Base-by-base conservation (phyloP, 768 basidiomycete genomes). In the Tylopilus plumbeoviolaceoides region DNA sequence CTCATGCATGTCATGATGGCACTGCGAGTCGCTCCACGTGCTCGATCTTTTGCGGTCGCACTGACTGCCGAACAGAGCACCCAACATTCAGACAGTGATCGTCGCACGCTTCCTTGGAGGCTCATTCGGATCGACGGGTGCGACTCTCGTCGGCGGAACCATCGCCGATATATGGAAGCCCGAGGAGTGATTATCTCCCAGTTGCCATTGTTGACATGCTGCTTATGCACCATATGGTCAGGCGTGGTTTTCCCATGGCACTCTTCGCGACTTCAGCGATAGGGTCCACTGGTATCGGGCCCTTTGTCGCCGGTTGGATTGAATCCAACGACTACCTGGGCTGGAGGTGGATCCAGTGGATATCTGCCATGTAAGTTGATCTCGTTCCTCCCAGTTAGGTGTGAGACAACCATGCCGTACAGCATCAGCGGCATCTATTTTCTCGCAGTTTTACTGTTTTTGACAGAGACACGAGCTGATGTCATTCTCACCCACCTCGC, bases 261-360 rank as follows among this genome's bases (percentile, higher is more conserved):
- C 63, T 87, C 1, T 95, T 90, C 64, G 74, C 87, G 0, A 59
- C 83, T 5, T 71, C 75, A 0, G 86, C 83, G 0, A 62, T 91
- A 10, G 78, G 77, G 2, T 83, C 81, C 0, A 81, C 78, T 0
- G 87, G 83, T 1, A 33, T 90, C 1, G 89, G 83, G 3, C 83
- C 89, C 0, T 63, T 87, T 1, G 63, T 77, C 4, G 80, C 82
- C 21, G 84, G 84, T 14, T 89, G 82, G 82, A 75, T 88, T 20
- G 85, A 88, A 61, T 75, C 78, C 55, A 79, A 82, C 53, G 62
- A 72, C 0, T 70, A 69, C 18, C 64, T 91, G 1, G 75, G 75
- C 56, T 91, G 90, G 88, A 74, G 88, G 25, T 91, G 89, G 88
- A 89, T 94, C 23, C 82, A 90, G 60, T 91, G 89, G 89, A 77